A percentile compares a stretch with the other conserved stretches of the same genome.
Evolutionary conservation across 106 monocot genomes (phyloP).

Genomic region (Dioscorea dumetorum): DNA sequence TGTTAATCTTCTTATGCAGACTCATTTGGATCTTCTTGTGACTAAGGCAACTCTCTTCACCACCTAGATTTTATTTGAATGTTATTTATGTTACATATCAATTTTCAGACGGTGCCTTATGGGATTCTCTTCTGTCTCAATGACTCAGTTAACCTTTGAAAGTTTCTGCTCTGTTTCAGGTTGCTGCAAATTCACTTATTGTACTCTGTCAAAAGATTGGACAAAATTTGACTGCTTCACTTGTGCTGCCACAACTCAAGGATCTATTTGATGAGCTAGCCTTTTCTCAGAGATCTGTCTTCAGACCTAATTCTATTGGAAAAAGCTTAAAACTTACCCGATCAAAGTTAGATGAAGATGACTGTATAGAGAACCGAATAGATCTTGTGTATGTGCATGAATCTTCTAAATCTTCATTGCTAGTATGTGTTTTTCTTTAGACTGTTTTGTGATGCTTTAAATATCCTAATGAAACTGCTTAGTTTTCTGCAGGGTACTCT

Average conservation of each 20-base stretch:
- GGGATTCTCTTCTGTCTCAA: too few relatives aligned
- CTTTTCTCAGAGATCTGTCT: constrained; percentile 43
- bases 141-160: background rate
- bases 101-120: too few relatives aligned
- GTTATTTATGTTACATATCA: too few relatives aligned
- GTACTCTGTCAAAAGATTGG: constrained; percentile 73
- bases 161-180: constrained; percentile 30
- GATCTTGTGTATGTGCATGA: constrained; percentile 71
- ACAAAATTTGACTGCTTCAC: constrained; percentile 49
- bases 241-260: constrained; percentile 79
- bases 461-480: background rate
- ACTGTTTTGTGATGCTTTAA: background rate
- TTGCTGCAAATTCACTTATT: constrained; percentile 59
- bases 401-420: background rate
- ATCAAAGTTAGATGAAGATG: constrained; percentile 28
- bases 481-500: constrained; percentile 42
- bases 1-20: constrained; percentile 65
- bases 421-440: background rate
- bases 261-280: constrained; percentile 82
- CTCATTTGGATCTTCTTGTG: constrained; percentile 59
- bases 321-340: constrained; percentile 25
- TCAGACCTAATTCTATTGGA: constrained; percentile 15
- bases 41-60: constrained; percentile 41
- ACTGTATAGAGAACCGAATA: constrained; percentile 45
- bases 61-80: background rate